Conservation (phyloP, 2,329 filamentous ascomycete genomes). For the Balansia obtecta region DNA sequence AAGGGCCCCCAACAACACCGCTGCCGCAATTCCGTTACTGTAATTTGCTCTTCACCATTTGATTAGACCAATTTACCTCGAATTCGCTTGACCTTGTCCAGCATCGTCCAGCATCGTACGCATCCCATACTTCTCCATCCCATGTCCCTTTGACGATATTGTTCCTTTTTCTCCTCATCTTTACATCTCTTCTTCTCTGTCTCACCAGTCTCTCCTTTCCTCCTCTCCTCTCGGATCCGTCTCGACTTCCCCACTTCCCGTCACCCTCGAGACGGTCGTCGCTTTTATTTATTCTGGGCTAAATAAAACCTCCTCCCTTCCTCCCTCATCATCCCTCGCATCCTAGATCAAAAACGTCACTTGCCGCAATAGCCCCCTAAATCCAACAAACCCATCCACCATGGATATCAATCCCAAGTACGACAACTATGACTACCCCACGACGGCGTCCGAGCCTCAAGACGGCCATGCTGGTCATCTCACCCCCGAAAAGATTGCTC, state of each 20-base stretch:
- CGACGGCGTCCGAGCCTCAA: slow-evolving; percentile 54
- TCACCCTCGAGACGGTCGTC: background rate
- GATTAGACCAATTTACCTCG: background rate
- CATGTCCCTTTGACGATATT: background rate
- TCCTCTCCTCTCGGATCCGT: background rate
- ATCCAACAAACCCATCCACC: slow-evolving; percentile 13
- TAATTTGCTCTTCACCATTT: background rate
- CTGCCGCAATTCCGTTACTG: background rate
- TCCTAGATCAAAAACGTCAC: background rate
- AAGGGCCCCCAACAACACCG: background rate
- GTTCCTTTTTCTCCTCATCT: background rate
- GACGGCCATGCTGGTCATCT: slow-evolving; percentile 81
- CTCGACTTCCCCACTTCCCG: background rate
- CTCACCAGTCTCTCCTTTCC: background rate
- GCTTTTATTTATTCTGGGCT: background rate
- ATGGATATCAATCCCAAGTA: slow-evolving; percentile 75
- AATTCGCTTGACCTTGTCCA: too few relatives aligned
- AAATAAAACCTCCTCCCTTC: background rate
- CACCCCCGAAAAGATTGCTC: slow-evolving; percentile 75
- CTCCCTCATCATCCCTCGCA: background rate
- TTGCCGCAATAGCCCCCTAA: background rate
- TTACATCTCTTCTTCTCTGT: background rate
- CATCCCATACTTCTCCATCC: background rate
- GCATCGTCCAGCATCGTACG: background rate
- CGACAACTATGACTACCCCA: slow-evolving; percentile 91